Conservation (phyloP, 208 protist species). For the Zelonia costaricensis region DNA sequence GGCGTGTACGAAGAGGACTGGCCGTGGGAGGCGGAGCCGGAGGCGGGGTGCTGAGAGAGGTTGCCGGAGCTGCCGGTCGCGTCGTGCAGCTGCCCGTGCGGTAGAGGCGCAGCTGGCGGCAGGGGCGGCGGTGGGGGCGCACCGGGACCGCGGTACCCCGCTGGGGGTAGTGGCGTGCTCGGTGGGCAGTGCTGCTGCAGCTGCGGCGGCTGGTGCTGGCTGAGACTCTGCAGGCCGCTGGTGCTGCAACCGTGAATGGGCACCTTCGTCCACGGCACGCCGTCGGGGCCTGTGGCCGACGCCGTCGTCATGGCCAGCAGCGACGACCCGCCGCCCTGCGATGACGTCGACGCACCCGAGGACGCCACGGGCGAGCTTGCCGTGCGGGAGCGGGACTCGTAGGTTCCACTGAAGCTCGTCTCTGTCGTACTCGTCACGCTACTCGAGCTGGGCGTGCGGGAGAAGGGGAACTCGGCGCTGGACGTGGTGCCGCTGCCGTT, state of each 20-base stretch:
- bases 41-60: not conserved
- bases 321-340: not conserved
- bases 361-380: not conserved
- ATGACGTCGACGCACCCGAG: not conserved
- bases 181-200: not conserved
- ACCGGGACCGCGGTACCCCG: too few species aligned
- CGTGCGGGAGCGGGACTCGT: not conserved
- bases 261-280: not conserved
- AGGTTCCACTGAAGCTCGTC: not conserved
- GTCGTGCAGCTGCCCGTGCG: not conserved
- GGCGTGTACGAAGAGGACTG: constrained; percentile 3
- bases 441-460: not conserved
- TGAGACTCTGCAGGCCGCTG: not conserved
- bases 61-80: constrained; percentile 11
- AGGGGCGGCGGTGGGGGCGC: too few species aligned
- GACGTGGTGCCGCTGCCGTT: not conserved
- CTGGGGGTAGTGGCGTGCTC: not conserved
- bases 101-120: too few species aligned
- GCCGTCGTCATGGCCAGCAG: constrained; percentile 4
- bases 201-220: not conserved
- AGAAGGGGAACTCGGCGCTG: not conserved
- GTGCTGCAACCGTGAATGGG: not conserved
- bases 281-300: not conserved
- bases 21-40: not conserved
- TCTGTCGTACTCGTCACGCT: not conserved